Evolutionary conservation across 2,329 filamentous ascomycete genomes (phyloP), one percentile per base, ranked within the genome.

Genomic region (Trichoderma oligosporum): DNA sequence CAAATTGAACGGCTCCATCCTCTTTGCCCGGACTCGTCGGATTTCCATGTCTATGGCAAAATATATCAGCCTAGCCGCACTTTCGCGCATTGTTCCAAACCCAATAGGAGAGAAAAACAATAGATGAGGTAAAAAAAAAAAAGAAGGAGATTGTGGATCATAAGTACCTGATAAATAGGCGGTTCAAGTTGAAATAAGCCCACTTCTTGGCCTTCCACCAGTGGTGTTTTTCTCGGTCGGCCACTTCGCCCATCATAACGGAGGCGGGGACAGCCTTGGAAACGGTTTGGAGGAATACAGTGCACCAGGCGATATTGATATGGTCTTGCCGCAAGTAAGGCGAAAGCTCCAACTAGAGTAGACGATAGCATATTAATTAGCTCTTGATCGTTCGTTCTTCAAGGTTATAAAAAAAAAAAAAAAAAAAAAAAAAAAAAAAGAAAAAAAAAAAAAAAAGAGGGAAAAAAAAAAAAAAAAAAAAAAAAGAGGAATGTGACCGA

Each of bases 181-280:
- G 84, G 76, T 99, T 99, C 65, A 99, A 76, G 73, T 97, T 97
- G 68, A 94, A 96, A 74, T 97, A 99, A 12, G 93, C 89, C 94
- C 94, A 97, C 75, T 99, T 99, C 85, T 97, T 97, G 62, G 92
- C 89, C 79, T 97, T 99, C 93, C 93, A 99, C 93, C 94, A 99
- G 73, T 97, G 91, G 70, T 96, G 92, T 67, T 87, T 83, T 74
- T 97, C 94, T 58, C 94, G 85, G 69, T 97, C 93, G 58, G 90
- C 85, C 52, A 87, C 76, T 59, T 86, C 90, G 60, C 89, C 89
- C 60, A 95, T 91, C 82, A 97, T 86, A 33, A 92, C 87, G 64
- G 81, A 85, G 56, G 88, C 81, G 4, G 94, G 94, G 33, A 89
- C 85, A 20, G 86, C 78, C 74, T 97, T 97, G 64, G 87, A 86